Conservation (phyloP, 2,329 filamentous ascomycete species). For the Oidium heveae region DNA sequence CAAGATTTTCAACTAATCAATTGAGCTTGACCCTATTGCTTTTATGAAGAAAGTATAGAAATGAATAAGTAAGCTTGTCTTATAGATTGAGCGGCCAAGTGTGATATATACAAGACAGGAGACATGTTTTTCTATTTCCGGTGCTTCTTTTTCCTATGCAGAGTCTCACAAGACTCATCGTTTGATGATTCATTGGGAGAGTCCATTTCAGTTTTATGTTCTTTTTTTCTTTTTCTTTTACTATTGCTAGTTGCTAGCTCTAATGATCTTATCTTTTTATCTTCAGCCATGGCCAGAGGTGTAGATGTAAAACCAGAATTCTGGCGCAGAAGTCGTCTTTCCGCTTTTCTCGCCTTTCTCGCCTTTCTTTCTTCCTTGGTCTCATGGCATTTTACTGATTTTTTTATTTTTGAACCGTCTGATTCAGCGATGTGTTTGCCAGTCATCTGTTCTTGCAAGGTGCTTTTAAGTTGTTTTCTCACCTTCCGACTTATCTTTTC, state of each 20-base stretch:
- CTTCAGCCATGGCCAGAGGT: too few species aligned
- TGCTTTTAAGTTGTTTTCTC: slow-evolving; percentile 5
- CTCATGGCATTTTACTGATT: neutral
- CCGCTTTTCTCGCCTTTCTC: slow-evolving; percentile 18
- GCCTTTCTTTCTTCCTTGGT: slow-evolving; percentile 15
- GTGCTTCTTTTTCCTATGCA: neutral
- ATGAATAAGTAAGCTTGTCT: too few species aligned
- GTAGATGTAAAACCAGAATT: neutral
- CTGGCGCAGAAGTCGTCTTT: neutral
- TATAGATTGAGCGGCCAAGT: too few species aligned
- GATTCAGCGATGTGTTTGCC: neutral
- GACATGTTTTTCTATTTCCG: slow-evolving; percentile 14
- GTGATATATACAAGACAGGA: too few species aligned
- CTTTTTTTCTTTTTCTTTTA: neutral
- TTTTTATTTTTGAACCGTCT: neutral
- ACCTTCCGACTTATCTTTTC: slow-evolving; percentile 12
- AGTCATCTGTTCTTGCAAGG: neutral
- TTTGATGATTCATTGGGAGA: neutral
- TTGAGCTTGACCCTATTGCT: too few species aligned
- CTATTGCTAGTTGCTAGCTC: too few species aligned
- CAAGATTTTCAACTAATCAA: too few species aligned
- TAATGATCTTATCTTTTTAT: too few species aligned
- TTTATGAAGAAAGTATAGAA: too few species aligned
- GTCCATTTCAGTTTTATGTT: neutral
- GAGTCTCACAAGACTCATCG: neutral